Evolutionary conservation across 805 yeast species (phyloP).

Genomic region (Candida andamanensis): DNA sequence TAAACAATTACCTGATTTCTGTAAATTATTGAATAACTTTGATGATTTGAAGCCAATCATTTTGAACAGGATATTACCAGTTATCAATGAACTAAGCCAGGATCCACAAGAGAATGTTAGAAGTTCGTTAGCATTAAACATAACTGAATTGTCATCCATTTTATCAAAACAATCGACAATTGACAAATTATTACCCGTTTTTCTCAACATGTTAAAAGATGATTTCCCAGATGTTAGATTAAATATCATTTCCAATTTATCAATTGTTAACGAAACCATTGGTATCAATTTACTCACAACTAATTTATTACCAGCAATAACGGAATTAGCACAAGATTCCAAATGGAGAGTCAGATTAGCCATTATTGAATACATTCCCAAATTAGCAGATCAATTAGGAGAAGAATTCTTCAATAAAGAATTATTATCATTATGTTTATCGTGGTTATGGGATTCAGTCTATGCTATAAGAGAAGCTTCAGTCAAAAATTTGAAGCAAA

Average conservation of each 20-base stretch:
- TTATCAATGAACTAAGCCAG: conserved; percentile 74
- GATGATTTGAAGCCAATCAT: conserved; percentile 43
- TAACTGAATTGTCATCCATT: conserved; percentile 81
- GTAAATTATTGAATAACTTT: conserved; percentile 42
- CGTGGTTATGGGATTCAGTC: conserved; percentile 99
- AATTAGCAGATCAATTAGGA: conserved; percentile 90
- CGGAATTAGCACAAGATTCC: conserved; percentile 91
- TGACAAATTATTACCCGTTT: conserved; percentile 77
- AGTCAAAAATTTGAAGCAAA: conserved; percentile 69
- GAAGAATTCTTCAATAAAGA: conserved; percentile 90
- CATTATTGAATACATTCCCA: conserved; percentile 92
- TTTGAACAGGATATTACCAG: conserved; percentile 70
- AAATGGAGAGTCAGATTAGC: conserved; percentile 98
- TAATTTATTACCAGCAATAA: conserved; percentile 88
- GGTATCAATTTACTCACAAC: conserved; percentile 87
- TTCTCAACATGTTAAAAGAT: conserved; percentile 90
- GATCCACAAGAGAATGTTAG: conserved; percentile 93
- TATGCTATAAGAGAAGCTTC: conserved; percentile 97
- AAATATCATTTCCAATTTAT: conserved; percentile 87
- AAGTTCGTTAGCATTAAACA: conserved; percentile 83
- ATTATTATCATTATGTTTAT: conserved; percentile 82
- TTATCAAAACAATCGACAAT: conserved; percentile 81
- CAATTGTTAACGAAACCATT: conserved; percentile 87
- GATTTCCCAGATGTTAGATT: conserved; percentile 95
- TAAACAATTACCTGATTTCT: conserved; percentile 79